Evolutionary conservation across 2,329 filamentous ascomycete genomes (phyloP).

Genomic region (Hirsutella rhossiliensis): DNA sequence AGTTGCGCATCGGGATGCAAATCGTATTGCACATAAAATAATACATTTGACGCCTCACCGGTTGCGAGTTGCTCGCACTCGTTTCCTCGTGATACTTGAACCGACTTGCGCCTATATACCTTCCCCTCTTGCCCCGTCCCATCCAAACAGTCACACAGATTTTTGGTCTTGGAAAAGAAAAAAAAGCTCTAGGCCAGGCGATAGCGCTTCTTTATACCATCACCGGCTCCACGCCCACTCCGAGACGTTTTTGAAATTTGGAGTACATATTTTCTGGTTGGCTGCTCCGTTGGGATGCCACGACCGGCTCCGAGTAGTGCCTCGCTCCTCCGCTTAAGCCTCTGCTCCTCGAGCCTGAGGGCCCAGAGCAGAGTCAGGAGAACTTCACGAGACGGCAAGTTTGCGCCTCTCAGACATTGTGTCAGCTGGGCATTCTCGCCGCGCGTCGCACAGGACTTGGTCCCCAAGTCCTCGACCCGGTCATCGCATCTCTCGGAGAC

Average conservation of each 20-base stretch:
- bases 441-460: conserved; percentile 23
- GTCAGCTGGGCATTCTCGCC: conserved; percentile 21
- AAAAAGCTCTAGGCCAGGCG: conserved; percentile 9
- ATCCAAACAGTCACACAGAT: conserved; percentile 4
- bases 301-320: conserved; percentile 12
- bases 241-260: conserved; percentile 11
- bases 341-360: conserved; percentile 29
- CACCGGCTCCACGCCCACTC: conserved; percentile 6
- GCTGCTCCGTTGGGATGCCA: conserved; percentile 11
- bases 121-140: conserved; percentile 5
- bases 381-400: conserved; percentile 33
- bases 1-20: too few relatives aligned
- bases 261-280: conserved; percentile 11
- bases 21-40: too few relatives aligned
- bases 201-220: conserved; percentile 7
- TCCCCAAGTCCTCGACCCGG: conserved; percentile 26
- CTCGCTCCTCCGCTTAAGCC: conserved; percentile 13
- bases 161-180: too few relatives aligned
- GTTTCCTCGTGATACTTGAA: conserved; percentile 1
- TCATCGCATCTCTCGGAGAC: conserved; percentile 45
- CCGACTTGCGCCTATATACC: conserved; percentile 5
- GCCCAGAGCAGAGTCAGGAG: conserved; percentile 36
- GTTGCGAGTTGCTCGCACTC: not conserved
- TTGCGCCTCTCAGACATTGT: conserved; percentile 22
- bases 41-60: conserved; percentile 1